Conservation (phyloP, 2,329 filamentous ascomycete species). For the Tolypocladium sp. region DNA sequence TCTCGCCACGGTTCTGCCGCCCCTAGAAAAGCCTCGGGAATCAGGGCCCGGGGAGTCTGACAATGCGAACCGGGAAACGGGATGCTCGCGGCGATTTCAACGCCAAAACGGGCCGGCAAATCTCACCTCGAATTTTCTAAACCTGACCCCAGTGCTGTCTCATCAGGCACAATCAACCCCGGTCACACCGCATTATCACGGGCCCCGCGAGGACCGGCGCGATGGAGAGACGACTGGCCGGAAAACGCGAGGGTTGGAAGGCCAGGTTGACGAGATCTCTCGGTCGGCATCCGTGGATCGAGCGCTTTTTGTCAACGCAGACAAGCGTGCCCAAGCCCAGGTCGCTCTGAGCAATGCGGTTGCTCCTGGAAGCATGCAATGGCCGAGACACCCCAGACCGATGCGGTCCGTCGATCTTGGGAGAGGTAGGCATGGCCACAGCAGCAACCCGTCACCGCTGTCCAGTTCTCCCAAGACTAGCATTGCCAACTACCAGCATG, state of each 20-base stretch:
- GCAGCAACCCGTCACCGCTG: slow-evolving; percentile 26
- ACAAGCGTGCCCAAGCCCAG: slow-evolving; percentile 56
- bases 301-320: slow-evolving; percentile 45
- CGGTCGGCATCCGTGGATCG: slow-evolving; percentile 57
- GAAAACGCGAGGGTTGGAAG: slow-evolving; percentile 29
- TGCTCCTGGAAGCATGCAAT: slow-evolving; percentile 50
- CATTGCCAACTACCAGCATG: slow-evolving; percentile 29
- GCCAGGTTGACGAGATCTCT: slow-evolving; percentile 33
- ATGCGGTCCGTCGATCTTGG: slow-evolving; percentile 34
- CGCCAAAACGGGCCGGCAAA: slow-evolving; percentile 37
- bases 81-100: slow-evolving; percentile 16
- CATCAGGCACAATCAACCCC: slow-evolving; percentile 18
- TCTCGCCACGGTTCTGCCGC: slow-evolving; percentile 27
- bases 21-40: slow-evolving; percentile 8
- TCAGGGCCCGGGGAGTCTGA: neutral
- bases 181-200: slow-evolving; percentile 27
- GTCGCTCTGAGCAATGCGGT: slow-evolving; percentile 53
- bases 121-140: slow-evolving; percentile 31
- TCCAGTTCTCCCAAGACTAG: slow-evolving; percentile 25
- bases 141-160: slow-evolving; percentile 19
- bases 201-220: slow-evolving; percentile 27
- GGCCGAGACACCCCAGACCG: slow-evolving; percentile 35
- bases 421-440: slow-evolving; percentile 15
- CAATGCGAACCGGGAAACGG: neutral
- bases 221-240: slow-evolving; percentile 26